Percentiles rank a stretch among this genome's conserved stretches.
These are phyloP conservation scores for Elongisporangium prolatum DNA, from an alignment of 352 stramenopile genomes.

Conservation along the genomic window DNA sequence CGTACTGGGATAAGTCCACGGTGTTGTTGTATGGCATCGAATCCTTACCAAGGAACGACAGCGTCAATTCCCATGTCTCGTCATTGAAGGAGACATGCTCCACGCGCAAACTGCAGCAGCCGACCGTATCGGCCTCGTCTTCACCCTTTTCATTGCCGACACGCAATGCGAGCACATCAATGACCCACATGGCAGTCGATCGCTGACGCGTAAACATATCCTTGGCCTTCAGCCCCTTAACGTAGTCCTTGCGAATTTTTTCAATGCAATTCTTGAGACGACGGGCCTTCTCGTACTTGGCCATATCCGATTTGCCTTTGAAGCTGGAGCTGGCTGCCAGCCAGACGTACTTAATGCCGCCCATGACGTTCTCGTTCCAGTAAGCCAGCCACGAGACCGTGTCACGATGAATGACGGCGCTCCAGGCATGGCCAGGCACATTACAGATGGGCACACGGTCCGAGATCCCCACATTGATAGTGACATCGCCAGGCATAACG, in stretches of 20 bases:
- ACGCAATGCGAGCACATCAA: constrained; percentile 99
- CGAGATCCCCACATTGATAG: constrained; percentile 95
- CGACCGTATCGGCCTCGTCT: constrained; percentile 98
- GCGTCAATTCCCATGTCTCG: constrained; percentile 92
- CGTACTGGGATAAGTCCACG: constrained; percentile 92
- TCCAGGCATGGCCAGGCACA: constrained; percentile 94
- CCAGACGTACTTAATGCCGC: constrained; percentile 99
- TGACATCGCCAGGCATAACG: constrained; percentile 95
- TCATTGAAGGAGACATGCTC: constrained; percentile 98
- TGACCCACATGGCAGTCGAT: constrained; percentile 99
- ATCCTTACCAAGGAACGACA: constrained; percentile 99
- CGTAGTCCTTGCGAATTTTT: constrained; percentile 92
- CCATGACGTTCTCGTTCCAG: constrained; percentile 99
- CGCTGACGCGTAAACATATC: constrained; percentile 92
- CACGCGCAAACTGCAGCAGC: constrained; percentile 98
- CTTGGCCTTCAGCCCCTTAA: constrained; percentile 83
- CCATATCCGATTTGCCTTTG: constrained; percentile 98
- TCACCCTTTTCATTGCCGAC: constrained; percentile 99
- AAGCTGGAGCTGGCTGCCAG: constrained; percentile 97
- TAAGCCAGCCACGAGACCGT: constrained; percentile 91
- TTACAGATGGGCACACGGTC: constrained; percentile 89
- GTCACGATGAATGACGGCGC: constrained; percentile 93
- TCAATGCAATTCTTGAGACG: constrained; percentile 97
- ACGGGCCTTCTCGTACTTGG: constrained; percentile 99
- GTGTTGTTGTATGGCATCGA: constrained; percentile 99